These are phyloP conservation scores for Avena eriantha DNA, from an alignment of 176 grass and related monocot genomes.

Conservation along the genomic window DNA sequence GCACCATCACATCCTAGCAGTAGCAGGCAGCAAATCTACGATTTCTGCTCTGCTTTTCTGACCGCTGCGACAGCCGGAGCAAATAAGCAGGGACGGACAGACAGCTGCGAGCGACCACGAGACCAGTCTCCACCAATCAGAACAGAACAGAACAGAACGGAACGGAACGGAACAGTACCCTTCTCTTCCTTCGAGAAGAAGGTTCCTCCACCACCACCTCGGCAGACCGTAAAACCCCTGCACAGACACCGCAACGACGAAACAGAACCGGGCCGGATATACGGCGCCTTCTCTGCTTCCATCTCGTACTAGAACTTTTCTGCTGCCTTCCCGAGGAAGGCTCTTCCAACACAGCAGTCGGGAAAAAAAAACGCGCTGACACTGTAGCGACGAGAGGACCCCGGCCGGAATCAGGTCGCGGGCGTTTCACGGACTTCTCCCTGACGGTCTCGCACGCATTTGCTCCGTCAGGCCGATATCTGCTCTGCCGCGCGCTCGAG, in stretches of 20 bases:
- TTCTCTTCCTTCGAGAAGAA: conserved; percentile 29
- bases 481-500: neutral
- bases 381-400: no score
- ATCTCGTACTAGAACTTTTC: neutral
- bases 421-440: neutral
- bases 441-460: conserved; percentile 20
- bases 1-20: neutral
- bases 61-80: neutral
- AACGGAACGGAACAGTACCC: neutral
- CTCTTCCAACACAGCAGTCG: neutral
- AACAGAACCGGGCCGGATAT: neutral
- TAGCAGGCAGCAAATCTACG: neutral
- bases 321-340: conserved; percentile 29
- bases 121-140: neutral
- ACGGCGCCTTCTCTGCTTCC: neutral
- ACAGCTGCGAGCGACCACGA: neutral
- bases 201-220: neutral
- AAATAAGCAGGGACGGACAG: neutral
- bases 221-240: neutral
- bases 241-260: no score
- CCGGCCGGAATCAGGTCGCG: neutral
- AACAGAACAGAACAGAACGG: neutral
- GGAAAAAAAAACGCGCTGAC: neutral
- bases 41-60: neutral
- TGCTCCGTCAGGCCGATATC: neutral